Conservation (phyloP, 2,329 filamentous ascomycete species). For the Fusarium musae region DNA sequence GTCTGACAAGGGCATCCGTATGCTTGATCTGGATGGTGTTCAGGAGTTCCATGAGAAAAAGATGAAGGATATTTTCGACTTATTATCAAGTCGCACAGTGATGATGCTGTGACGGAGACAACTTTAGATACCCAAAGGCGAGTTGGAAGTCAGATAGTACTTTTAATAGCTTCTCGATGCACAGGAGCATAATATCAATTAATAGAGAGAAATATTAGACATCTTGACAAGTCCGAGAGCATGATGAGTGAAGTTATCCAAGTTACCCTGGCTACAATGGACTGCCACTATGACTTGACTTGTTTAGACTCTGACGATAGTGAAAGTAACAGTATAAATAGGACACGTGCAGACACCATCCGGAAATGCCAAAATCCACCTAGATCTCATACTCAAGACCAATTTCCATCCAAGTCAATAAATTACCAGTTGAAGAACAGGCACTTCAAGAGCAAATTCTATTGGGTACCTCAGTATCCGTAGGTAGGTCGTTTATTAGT, state of each 20-base stretch:
- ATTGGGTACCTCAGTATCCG: neutral
- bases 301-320: neutral
- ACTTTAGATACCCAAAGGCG: conserved; percentile 25
- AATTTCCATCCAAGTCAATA: neutral
- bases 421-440: neutral
- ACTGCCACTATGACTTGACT: neutral
- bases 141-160: neutral
- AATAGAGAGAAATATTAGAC: neutral
- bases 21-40: conserved; percentile 26
- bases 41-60: conserved; percentile 6
- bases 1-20: conserved; percentile 25
- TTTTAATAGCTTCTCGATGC: neutral
- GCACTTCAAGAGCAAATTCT: neutral
- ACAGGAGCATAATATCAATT: neutral
- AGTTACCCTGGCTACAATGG: neutral
- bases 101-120: neutral
- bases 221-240: neutral
- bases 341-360: neutral
- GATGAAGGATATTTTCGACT: neutral
- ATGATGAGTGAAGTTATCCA: neutral
- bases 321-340: neutral
- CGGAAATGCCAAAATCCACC: neutral
- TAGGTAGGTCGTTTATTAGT: conserved; percentile 5
- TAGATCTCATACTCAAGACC: neutral
- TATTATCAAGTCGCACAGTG: conserved; percentile 1